These are phyloP conservation scores for Endocalyx cinctus DNA, from an alignment of 2,329 filamentous ascomycete species.

Conservation along the genomic window DNA sequence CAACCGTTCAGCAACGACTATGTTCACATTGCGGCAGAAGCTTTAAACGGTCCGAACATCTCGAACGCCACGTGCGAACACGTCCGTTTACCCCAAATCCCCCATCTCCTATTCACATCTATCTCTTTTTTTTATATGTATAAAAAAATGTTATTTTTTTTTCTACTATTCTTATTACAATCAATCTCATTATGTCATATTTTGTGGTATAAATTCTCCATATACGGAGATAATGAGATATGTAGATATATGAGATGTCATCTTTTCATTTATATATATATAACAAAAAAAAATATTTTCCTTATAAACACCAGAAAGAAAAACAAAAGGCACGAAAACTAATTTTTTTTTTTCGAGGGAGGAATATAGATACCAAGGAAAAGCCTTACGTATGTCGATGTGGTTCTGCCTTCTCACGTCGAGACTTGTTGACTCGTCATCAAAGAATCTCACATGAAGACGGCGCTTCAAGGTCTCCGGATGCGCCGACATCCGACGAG, in stretches of 20 bases:
- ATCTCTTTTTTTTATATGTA: conserved; percentile 7
- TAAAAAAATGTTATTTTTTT: too few relatives aligned
- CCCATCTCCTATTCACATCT: conserved; percentile 6
- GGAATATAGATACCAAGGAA: conserved; percentile 44
- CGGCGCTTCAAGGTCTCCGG: conserved; percentile 22
- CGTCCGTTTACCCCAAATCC: conserved; percentile 33
- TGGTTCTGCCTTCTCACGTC: conserved; percentile 39
- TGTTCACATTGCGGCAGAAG: conserved; percentile 38
- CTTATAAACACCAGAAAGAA: too few relatives aligned
- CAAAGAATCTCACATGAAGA: conserved; percentile 35
- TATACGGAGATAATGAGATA: neutral
- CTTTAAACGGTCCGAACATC: conserved; percentile 42
- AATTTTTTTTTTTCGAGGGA: too few relatives aligned
- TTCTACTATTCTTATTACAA: conserved; percentile 12
- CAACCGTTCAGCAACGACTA: conserved; percentile 22
- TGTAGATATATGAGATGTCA: neutral
- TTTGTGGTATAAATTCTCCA: too few relatives aligned
- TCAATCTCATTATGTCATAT: too few relatives aligned
- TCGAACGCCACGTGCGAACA: conserved; percentile 41
- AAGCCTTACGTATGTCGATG: conserved; percentile 42
- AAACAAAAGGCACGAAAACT: too few relatives aligned
- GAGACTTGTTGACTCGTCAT: conserved; percentile 40
- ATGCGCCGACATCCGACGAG: conserved; percentile 24
- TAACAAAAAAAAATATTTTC: too few relatives aligned
- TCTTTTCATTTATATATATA: conserved; percentile 1